Evolutionary conservation across 352 stramenopile genomes (phyloP).

Genomic region (Pythium sukuiense): DNA sequence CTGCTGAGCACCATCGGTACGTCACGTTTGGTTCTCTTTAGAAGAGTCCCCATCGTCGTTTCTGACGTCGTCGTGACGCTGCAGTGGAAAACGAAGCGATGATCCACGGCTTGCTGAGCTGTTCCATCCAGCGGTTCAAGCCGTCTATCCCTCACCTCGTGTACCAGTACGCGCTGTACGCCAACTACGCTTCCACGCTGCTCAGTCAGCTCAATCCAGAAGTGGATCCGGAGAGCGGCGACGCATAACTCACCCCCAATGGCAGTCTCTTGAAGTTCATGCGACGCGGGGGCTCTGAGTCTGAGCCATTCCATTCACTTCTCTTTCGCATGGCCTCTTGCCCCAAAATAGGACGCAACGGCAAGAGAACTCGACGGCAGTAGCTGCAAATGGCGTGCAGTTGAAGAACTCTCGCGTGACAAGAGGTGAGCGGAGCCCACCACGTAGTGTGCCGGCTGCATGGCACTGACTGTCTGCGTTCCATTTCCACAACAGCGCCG

Average conservation of each 20-base stretch:
- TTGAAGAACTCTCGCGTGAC: not conserved
- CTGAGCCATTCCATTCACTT: not conserved
- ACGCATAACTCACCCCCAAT: not conserved
- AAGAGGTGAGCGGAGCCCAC: not conserved
- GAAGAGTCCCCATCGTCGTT: not conserved
- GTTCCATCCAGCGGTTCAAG: slow-evolving; percentile 64
- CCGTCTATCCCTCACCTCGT: slow-evolving; percentile 94
- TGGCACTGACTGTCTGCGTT: not conserved
- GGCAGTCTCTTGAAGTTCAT: slow-evolving; percentile 2
- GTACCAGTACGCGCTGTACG: slow-evolving; percentile 94
- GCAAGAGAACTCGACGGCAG: not conserved
- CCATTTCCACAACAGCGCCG: not conserved
- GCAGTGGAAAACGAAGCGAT: slow-evolving; percentile 87
- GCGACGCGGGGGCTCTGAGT: not conserved
- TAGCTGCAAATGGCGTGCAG: not conserved
- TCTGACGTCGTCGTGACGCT: not conserved
- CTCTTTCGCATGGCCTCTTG: not conserved
- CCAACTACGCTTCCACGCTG: slow-evolving; percentile 86
- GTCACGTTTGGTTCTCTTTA: slow-evolving; percentile 2
- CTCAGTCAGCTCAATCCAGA: slow-evolving; percentile 75
- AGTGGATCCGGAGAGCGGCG: slow-evolving; percentile 39
- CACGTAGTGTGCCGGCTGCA: not conserved
- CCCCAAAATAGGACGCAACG: not conserved
- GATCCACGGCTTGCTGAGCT: slow-evolving; percentile 86
- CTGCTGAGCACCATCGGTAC: slow-evolving; percentile 90